These are phyloP conservation scores for Penicillium parvum DNA, from an alignment of 495 filamentous ascomycete genomes.

Conservation along the genomic window DNA sequence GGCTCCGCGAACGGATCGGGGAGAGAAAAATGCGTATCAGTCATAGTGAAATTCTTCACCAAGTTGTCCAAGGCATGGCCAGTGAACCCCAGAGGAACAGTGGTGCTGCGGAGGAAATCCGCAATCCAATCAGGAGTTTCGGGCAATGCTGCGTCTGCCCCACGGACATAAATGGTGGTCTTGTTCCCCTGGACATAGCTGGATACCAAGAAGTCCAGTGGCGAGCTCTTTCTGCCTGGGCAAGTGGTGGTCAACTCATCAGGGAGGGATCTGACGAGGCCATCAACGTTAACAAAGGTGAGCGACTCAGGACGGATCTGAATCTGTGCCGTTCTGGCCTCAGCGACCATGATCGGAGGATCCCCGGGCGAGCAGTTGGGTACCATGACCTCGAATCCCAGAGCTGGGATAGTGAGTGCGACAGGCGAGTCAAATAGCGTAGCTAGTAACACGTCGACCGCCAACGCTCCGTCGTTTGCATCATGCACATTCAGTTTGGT, in stretches of 20 bases:
- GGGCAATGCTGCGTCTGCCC: conserved; percentile 58
- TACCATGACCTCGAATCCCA: conserved; percentile 80
- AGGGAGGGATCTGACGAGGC: conserved; percentile 65
- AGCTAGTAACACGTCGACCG: conserved; percentile 65
- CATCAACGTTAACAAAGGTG: conserved; percentile 63
- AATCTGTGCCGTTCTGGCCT: conserved; percentile 63
- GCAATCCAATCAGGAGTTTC: conserved; percentile 76
- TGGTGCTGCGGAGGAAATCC: conserved; percentile 74
- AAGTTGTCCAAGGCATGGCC: conserved; percentile 74
- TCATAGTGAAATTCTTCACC: conserved; percentile 79
- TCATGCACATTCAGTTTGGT: conserved; percentile 72
- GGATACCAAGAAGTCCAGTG: conserved; percentile 76
- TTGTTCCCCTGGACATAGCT: conserved; percentile 75
- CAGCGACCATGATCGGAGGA: conserved; percentile 65
- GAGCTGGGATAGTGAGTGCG: conserved; percentile 64
- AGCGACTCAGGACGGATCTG: conserved; percentile 59
- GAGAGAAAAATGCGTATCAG: conserved; percentile 76
- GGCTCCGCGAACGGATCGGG: conserved; percentile 75
- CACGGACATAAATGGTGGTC: conserved; percentile 75
- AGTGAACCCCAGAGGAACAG: conserved; percentile 77
- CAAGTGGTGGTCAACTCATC: conserved; percentile 64
- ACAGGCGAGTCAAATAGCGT: conserved; percentile 72
- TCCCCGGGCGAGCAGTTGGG: conserved; percentile 64
- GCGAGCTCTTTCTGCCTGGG: conserved; percentile 69
- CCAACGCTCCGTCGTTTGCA: conserved; percentile 59